Base-by-base conservation (phyloP, 257 asterid species). In the Penstemon barbatus region DNA sequence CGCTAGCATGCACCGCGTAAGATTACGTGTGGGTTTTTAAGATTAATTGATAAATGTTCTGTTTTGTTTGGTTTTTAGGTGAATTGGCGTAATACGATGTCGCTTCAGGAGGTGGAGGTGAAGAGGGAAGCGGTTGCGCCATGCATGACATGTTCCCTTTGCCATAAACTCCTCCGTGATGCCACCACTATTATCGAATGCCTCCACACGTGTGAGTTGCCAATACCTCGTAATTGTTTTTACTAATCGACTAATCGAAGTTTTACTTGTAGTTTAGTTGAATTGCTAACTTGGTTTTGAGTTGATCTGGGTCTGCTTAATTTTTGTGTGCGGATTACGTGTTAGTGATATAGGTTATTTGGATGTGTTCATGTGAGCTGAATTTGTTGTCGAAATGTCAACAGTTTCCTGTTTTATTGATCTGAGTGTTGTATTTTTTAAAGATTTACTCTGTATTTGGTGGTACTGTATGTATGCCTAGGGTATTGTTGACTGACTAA, bases 61-160 rank as follows among this genome's bases (percentile, higher is more conserved):
- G 25, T 68, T 65, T 44, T 46, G 36, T 77, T 64, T 15, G 66
- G 56, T 74, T 80, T 57, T 3, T 58, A 12, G 63, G 77, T 62
- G 75, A 60, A 78, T 75, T 59, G 52, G 76, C 33, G 38, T 70
- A 5, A 71, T 63, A 68, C 45, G 82, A 84, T 80, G 88, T 59
- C 83, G 81, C 79, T 72, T 25, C 80, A 70, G 65, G 69, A 70
- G 74, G 78, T 71, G 62, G 74, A 54, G 75, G 77, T 82, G 52
- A 71, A 61, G 74, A 71, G 85, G 61, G 89, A 75, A 62, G 76
- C 77, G 70, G 66, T 83, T 78, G 84, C 68, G 79, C 78, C 92
- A 83, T 79, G 83, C 86, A 81, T 86, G 89, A 81, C 86, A 65
- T 86, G 92, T 75, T 82, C 75, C 40, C 74, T 86, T 73, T 86